phyloP scores from a whole-genome alignment of 2,329 filamentous ascomycete genomes.

The Aspergillus versicolor region DNA sequence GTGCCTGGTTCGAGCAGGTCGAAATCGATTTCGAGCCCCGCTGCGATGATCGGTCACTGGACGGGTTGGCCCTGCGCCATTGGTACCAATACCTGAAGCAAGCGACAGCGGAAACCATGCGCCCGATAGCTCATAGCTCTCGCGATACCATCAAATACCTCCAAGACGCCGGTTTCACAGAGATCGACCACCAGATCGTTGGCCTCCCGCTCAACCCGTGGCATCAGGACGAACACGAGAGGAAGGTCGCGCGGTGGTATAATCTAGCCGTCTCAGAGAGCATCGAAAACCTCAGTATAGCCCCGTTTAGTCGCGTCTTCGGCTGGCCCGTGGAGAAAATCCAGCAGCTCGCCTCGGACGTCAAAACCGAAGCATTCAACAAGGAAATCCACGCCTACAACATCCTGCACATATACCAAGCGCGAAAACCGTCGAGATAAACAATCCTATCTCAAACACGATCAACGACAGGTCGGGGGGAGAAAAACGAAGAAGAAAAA shows the following conservation, averaged over 20 bases:
- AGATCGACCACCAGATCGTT: constrained; percentile 70
- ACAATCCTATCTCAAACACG: background rate
- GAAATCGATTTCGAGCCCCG: constrained; percentile 82
- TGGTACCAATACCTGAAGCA: constrained; percentile 71
- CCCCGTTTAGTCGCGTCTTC: constrained; percentile 67
- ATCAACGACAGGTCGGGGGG: background rate
- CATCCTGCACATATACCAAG: constrained; percentile 45
- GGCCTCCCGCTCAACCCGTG: constrained; percentile 73
- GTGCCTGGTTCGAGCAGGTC: constrained; percentile 79
- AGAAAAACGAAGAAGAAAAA: background rate
- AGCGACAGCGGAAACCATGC: constrained; percentile 65
- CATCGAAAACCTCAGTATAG: constrained; percentile 70
- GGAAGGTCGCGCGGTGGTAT: constrained; percentile 77
- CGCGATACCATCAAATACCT: constrained; percentile 60
- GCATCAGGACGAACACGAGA: constrained; percentile 63
- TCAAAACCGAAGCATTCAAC: constrained; percentile 67
- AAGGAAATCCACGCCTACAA: constrained; percentile 71
- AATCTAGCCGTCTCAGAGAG: constrained; percentile 74
- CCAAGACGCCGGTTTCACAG: constrained; percentile 71
- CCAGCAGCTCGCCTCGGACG: constrained; percentile 59
- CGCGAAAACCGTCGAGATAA: constrained; percentile 34
- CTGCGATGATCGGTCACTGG: constrained; percentile 65
- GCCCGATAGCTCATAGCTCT: constrained; percentile 65
- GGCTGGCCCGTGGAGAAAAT: constrained; percentile 64
- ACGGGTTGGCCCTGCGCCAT: constrained; percentile 55